A percentile compares a stretch with the other conserved stretches of the same genome.
These are phyloP conservation scores for Alloteropsis semialata DNA, from an alignment of 176 grass and related monocot species.

Conservation along the genomic window DNA sequence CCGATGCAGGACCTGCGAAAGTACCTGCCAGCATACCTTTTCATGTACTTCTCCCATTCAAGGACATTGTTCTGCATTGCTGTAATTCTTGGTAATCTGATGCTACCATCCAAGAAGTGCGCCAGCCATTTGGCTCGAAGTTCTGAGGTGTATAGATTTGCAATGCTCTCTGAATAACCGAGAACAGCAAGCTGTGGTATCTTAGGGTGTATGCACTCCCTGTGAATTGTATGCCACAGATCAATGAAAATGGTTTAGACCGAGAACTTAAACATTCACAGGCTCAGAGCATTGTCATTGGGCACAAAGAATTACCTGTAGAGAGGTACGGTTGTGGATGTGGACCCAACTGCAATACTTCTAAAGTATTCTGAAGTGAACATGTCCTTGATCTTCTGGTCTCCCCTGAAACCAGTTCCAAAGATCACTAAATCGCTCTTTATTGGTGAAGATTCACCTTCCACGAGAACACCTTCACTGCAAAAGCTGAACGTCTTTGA, in stretches of 20 bases:
- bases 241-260: too few relatives aligned
- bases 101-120: conserved; percentile 42
- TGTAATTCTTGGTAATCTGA: conserved; percentile 36
- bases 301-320: too few relatives aligned
- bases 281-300: too few relatives aligned
- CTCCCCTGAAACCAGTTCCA: conserved; percentile 48
- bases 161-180: conserved; percentile 54
- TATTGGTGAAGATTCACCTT: conserved; percentile 25
- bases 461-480: conserved; percentile 46
- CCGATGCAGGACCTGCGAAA: conserved; percentile 42
- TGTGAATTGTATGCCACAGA: not conserved
- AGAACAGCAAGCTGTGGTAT: conserved; percentile 54
- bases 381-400: conserved; percentile 54
- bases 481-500: conserved; percentile 49
- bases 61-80: conserved; percentile 43
- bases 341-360: conserved; percentile 34
- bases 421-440: conserved; percentile 55
- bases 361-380: conserved; percentile 51
- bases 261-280: too few relatives aligned
- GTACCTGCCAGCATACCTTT: conserved; percentile 34
- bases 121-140: conserved; percentile 47
- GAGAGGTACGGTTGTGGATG: conserved; percentile 37
- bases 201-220: conserved; percentile 59
- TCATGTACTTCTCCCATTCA: conserved; percentile 61
- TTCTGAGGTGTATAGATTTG: conserved; percentile 57